Conservation (phyloP, 2,329 filamentous ascomycete genomes). For the Neonectria punicea region DNA sequence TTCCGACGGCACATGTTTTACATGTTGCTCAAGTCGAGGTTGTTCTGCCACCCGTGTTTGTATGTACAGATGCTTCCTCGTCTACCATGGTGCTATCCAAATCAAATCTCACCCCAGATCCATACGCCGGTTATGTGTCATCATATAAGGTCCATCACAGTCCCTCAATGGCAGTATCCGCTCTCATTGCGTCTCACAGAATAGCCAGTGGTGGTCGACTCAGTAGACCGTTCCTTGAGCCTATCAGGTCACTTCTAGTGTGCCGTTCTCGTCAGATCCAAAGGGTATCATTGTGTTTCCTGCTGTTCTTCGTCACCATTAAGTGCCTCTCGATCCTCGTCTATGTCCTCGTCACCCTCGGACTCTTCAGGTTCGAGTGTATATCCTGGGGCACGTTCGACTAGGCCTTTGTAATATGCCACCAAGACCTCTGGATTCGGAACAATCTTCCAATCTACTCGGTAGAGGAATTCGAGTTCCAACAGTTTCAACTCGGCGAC, state of each 20-base stretch:
- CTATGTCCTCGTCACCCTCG: conserved; percentile 46
- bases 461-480: conserved; percentile 91
- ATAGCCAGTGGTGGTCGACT: conserved; percentile 12
- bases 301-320: conserved; percentile 10
- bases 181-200: conserved; percentile 13
- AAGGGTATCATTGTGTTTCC: conserved; percentile 14
- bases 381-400: conserved; percentile 72
- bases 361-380: conserved; percentile 55
- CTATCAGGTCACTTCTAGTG: conserved; percentile 8
- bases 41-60: conserved; percentile 24
- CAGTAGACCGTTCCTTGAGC: conserved; percentile 1
- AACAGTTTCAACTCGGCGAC: conserved; percentile 89
- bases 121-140: conserved; percentile 41
- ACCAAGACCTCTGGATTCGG: conserved; percentile 93
- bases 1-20: conserved; percentile 6
- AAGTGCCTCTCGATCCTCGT: conserved; percentile 36
- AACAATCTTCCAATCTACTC: conserved; percentile 96
- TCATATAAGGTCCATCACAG: conserved; percentile 31
- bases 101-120: conserved; percentile 27
- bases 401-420: conserved; percentile 90
- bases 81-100: conserved; percentile 34
- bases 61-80: conserved; percentile 35
- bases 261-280: conserved; percentile 3
- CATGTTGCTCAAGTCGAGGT: conserved; percentile 20
- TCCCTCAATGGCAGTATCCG: conserved; percentile 22